Evolutionary conservation across 2,329 filamentous ascomycete genomes (phyloP), one percentile per base, ranked within the genome.

Genomic region (Stemphylium lycopersici): DNA sequence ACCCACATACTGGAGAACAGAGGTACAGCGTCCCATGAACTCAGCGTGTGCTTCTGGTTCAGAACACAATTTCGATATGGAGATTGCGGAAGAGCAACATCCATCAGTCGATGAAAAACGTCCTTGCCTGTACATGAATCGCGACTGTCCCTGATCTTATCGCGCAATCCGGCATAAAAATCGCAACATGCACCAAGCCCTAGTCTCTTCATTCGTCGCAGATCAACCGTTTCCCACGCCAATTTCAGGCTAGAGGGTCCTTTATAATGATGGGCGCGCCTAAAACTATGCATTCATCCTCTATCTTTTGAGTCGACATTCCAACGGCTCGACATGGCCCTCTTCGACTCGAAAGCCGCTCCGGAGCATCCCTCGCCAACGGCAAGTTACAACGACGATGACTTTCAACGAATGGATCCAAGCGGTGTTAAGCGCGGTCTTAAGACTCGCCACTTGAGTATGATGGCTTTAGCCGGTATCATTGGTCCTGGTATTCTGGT

Each of bases 401-500:
- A 72, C 40, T 70, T 70, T 37, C 56, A 64, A 31, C 61, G 61
- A 66, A 74, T 80, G 68, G 83, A 89, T 74, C 82, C 85, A 20
- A 77, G 87, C 56, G 85, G 88, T 29, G 86, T 90, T 62, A 88
- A 86, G 77, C 83, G 87, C 54, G 87, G 86, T 1, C 80, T 90
- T 48, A 88, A 89, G 74, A 88, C 86, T 32, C 79, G 86, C 6
- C 86, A 90, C 70, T 72, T 90, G 11, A 84, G 81, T 56, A 89
- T 90, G 78, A 76, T 77, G 72, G 69, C 72, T 24, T 52, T 75
- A n/a, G 70, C 76, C 66, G 81, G 81, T 10, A 84, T 83, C 54
- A 84, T 84, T 56, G 89, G 90, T 0, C 88, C 89, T 3, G 89
- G 89, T 18, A 78, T 92, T 36, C 81, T 92, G 3, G 86, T 91